Evolutionary conservation across 768 basidiomycete species (phyloP), one percentile per base, ranked within the genome.

Genomic region (Mycena rosella): DNA sequence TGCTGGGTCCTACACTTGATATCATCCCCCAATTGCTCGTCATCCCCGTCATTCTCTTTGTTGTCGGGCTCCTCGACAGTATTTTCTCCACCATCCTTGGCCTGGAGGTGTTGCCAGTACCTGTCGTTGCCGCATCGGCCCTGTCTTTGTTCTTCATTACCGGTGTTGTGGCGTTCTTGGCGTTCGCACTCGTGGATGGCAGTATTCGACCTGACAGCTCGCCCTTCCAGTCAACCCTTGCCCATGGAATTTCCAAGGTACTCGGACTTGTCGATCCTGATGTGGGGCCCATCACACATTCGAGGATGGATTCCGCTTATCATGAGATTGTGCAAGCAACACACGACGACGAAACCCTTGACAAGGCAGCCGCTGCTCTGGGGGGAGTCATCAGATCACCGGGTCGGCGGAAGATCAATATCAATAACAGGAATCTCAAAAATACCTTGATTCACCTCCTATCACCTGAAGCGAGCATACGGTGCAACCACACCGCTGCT

Each of bases 351-450:
- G 36, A 62, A 36, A 55, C 30, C 29, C 59, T 67, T 10, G 58
- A 36, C 40, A 67, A 51, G 58, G 38, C 67, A 53, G 65, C 68
- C 45, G 70, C 60, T 67, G 71, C 8, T 51, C 65, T 44, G 44
- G 53, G 6, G 26, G 61, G 34, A 15, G 30, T 30, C 9, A 3
- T 29, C 8, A 20, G 27, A n/a, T n/a, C n/a, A n/a, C n/a, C n/a
- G n/a, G n/a, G n/a, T n/a, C n/a, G n/a, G n/a, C n/a, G n/a, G n/a
- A n/a, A n/a, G n/a, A 6, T 48, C 47, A 18, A 18, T 7, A n/a
- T n/a, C n/a, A n/a, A n/a, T n/a, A n/a, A n/a, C n/a, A n/a, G n/a
- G n/a, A 11, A 34, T 6, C 6, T 34, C 15, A 38, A 11, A 8
- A 15, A 27, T 13, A 49, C 48, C 4, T 7, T 49, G 18, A 15